These are phyloP conservation scores for Globisporangium barbulae DNA, from an alignment of 352 stramenopile genomes.

Conservation along the genomic window DNA sequence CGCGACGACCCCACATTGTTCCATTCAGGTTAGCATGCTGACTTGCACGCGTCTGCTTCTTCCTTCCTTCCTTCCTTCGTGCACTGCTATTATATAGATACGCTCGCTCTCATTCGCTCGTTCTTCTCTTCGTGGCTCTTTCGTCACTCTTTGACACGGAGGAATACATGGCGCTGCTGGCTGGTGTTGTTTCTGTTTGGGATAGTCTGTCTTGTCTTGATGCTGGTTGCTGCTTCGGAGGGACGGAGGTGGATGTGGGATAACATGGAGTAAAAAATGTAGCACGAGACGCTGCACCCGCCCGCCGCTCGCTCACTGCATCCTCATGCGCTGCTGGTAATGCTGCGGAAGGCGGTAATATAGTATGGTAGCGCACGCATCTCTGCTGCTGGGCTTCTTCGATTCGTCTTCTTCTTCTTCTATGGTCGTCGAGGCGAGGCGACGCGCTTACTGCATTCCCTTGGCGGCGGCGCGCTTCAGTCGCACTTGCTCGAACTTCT, in stretches of 20 bases:
- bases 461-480: conserved; percentile 39
- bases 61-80: background rate
- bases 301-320: conserved; percentile 2
- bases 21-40: conserved; percentile 4
- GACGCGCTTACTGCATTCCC: conserved; percentile 8
- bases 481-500: conserved; percentile 75
- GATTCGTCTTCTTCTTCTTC: conserved; percentile 6
- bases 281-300: background rate
- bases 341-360: conserved; percentile 12
- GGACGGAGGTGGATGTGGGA: background rate
- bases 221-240: background rate
- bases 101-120: background rate
- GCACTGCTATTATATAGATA: conserved; percentile 12
- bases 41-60: background rate
- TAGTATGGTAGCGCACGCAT: background rate
- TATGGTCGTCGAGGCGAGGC: background rate
- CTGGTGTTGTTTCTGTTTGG: background rate
- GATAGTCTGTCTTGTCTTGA: background rate
- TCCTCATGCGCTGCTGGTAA: background rate
- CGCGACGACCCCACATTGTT: conserved; percentile 6
- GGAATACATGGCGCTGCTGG: conserved; percentile 1
- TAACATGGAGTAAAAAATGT: conserved; percentile 14
- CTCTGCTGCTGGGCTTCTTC: conserved; percentile 3
- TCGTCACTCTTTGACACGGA: background rate
- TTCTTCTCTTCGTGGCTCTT: background rate